A percentile compares a stretch with the other conserved stretches of the same genome.
phyloP scores from a whole-genome alignment of 2,329 filamentous ascomycete genomes.

The Periconia macrospinosa region DNA sequence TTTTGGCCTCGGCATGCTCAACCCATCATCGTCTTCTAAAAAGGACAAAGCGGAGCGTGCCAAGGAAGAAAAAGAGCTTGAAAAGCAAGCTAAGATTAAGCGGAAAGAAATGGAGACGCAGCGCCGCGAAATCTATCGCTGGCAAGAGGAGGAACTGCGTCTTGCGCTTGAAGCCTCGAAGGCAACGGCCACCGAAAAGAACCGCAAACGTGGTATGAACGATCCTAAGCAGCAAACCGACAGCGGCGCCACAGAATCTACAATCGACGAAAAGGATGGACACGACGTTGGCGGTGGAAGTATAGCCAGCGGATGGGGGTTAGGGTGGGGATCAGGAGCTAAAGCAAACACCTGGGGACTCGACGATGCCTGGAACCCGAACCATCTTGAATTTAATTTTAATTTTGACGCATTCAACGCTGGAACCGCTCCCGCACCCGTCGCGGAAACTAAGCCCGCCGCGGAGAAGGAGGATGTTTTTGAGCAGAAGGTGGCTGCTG shows the following conservation, averaged over 20 bases:
- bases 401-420: constrained; percentile 37
- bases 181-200: constrained; percentile 58
- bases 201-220: constrained; percentile 3
- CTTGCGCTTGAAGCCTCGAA: constrained; percentile 69
- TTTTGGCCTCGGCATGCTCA: constrained; percentile 30
- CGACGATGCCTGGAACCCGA: constrained; percentile 32
- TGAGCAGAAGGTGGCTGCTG: too few relatives aligned
- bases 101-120: constrained; percentile 52
- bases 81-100: constrained; percentile 49
- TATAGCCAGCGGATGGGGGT: constrained; percentile 23
- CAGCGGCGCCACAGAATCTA: constrained; percentile 2
- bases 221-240: not conserved
- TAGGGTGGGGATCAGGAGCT: constrained; percentile 29
- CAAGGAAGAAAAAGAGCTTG: constrained; percentile 59
- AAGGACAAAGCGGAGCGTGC: constrained; percentile 63
- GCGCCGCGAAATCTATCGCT: constrained; percentile 59
- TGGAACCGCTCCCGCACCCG: constrained; percentile 7
- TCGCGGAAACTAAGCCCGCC: constrained; percentile 23
- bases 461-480: constrained; percentile 7
- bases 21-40: constrained; percentile 34
- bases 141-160: constrained; percentile 65
- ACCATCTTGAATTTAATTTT: constrained; percentile 40
- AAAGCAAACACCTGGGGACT: constrained; percentile 25
- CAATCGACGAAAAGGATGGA: constrained; percentile 5
- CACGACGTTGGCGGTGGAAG: constrained; percentile 2